Conservation (phyloP, 306 rosid species). For the Alnus rubra region DNA sequence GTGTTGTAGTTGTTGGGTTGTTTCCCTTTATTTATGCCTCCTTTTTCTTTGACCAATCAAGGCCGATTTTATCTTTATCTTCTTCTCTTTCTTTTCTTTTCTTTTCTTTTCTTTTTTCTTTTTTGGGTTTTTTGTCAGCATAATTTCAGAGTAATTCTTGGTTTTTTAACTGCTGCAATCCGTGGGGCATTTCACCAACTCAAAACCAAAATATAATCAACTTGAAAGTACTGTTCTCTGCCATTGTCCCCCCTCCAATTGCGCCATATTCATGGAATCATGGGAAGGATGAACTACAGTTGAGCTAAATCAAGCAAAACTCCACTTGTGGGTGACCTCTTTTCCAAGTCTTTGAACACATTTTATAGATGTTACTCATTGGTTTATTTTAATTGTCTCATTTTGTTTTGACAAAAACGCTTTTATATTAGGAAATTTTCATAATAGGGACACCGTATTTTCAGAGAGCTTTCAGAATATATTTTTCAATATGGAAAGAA, state of each 20-base stretch:
- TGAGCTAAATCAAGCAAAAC: not conserved
- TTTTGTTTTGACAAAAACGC: no score
- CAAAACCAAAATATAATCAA: not conserved
- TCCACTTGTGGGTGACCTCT: not conserved
- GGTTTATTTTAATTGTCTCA: no score
- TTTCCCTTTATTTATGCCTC: slow-evolving; percentile 37
- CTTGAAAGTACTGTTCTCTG: not conserved
- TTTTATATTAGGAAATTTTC: no score
- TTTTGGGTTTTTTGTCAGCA: not conserved
- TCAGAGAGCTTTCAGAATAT: no score
- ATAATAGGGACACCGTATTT: no score
- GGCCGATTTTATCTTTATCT: not conserved
- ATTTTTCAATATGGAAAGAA: no score
- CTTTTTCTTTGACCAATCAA: slow-evolving; percentile 35
- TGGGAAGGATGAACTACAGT: not conserved
- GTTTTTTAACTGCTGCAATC: not conserved
- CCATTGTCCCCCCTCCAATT: not conserved
- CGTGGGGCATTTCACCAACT: not conserved
- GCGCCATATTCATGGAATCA: not conserved
- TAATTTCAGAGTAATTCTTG: not conserved
- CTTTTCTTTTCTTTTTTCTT: not conserved
- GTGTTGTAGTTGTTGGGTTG: slow-evolving; percentile 49
- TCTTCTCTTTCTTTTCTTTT: not conserved
- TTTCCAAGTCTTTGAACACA: not conserved
- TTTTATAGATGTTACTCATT: not conserved